Conservation (phyloP, 345 rosid species). For the Lepidium sativum region DNA sequence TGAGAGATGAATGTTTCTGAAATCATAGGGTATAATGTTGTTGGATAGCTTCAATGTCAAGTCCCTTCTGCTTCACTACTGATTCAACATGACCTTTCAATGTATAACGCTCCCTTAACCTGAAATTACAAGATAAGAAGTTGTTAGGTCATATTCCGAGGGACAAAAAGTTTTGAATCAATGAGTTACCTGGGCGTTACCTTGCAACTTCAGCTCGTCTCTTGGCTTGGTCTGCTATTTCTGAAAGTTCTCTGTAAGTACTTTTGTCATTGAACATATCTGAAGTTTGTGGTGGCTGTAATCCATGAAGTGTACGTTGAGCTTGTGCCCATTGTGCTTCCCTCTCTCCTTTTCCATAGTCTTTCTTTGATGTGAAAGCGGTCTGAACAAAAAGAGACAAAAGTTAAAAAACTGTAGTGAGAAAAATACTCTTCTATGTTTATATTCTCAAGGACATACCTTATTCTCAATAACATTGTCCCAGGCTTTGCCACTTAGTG, state of each 20-base stretch:
- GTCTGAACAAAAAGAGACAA: conserved; percentile 37
- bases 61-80: conserved; percentile 88
- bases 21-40: conserved; percentile 80
- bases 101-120: conserved; percentile 85
- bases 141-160: neutral
- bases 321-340: conserved; percentile 92
- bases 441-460: conserved; percentile 22
- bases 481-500: conserved; percentile 85
- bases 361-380: conserved; percentile 87
- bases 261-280: conserved; percentile 47
- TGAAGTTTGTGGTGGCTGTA: conserved; percentile 42
- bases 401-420: neutral
- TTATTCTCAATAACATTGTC: conserved; percentile 65
- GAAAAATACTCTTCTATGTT: neutral
- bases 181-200: conserved; percentile 26
- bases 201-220: conserved; percentile 90
- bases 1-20: conserved; percentile 16
- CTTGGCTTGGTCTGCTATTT: conserved; percentile 89
- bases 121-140: conserved; percentile 12
- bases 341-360: conserved; percentile 71
- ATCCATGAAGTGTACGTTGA: conserved; percentile 80
- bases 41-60: conserved; percentile 79
- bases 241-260: conserved; percentile 62
- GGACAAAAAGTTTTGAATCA: neutral
- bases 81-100: conserved; percentile 93